Evolutionary conservation across 1,139 yeast species (phyloP), one percentile per base, ranked within the genome.

Genomic region (Blastobotrys arbuscula): DNA sequence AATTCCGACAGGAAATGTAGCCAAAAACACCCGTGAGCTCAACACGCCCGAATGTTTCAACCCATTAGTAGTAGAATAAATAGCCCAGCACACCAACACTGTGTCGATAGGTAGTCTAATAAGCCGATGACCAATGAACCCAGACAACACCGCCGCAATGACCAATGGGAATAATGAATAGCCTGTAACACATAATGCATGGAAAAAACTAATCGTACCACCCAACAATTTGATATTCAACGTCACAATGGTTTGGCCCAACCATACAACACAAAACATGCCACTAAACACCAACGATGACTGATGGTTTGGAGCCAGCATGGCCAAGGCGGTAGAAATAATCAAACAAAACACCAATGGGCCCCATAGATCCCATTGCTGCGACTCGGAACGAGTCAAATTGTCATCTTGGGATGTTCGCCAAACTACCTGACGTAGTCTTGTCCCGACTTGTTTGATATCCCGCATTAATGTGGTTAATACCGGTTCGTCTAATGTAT

Each of bases 291-390:
- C 77, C 42, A 69, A 64, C 1, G 77, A 71, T 19, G 71, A 54
- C 50, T 67, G 69, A 13, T 66, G 59, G 43, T 62, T 61, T 12
- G 74, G 71, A 2, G 77, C 72, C 37, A 71, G 55, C 53, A 72
- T 54, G 33, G 76, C 72, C 51, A 64, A 75, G 57, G 59, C 70
- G 41, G 86, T 77, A 6, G 89, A 72, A 54, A 82, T 82, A 16
- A 74, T 65, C 44, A 87, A 70, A 16, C 87, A 81, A 60, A 87
- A 84, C 26, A 86, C 75, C 52, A 87, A 70, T 2, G 96, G 96
- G 0, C 96, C 96, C 95, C 95, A 87, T 45, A 86, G 68, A 65
- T 86, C 95, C 95, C 95, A 86, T 48, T 84, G 92, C 45, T 64
- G 61, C 21, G 56, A 54, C 16, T 54, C 55, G 31, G 35, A 39